These are phyloP conservation scores for Candida pseudofarinosa DNA, from an alignment of 805 yeast genomes.

Conservation along the genomic window DNA sequence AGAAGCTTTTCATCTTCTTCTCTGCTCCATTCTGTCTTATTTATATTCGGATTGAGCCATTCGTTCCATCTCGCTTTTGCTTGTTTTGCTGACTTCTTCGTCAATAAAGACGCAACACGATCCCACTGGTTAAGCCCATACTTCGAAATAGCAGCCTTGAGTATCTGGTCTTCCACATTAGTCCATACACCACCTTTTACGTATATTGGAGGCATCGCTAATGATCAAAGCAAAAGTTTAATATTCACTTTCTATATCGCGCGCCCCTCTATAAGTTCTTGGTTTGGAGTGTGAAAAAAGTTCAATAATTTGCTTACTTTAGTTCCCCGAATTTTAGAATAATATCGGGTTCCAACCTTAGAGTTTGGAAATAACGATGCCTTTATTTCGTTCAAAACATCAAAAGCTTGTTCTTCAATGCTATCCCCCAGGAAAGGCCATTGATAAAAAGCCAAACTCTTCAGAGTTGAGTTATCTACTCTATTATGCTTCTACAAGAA, in stretches of 20 bases:
- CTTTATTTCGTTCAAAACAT: conserved; percentile 69
- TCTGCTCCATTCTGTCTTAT: conserved; percentile 61
- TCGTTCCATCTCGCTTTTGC: conserved; percentile 92
- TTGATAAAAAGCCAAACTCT: conserved; percentile 87
- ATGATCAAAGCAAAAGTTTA: too few species aligned
- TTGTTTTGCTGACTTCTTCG: conserved; percentile 84
- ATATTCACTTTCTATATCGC: background rate
- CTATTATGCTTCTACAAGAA: conserved; percentile 85
- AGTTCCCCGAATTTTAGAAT: background rate
- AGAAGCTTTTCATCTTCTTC: conserved; percentile 75
- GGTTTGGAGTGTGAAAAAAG: background rate
- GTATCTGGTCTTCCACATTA: conserved; percentile 75
- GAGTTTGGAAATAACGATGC: conserved; percentile 12
- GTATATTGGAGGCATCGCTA: conserved; percentile 51
- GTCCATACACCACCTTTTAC: conserved; percentile 93
- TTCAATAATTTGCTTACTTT: background rate
- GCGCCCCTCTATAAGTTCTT: too few species aligned
- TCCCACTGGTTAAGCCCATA: conserved; percentile 96
- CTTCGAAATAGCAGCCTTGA: conserved; percentile 86
- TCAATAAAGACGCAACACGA: conserved; percentile 79
- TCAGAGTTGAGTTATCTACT: conserved; percentile 85
- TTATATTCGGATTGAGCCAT: conserved; percentile 72
- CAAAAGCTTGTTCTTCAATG: conserved; percentile 87
- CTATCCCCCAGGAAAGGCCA: conserved; percentile 84
- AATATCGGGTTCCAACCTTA: background rate